Conservation (phyloP, 2,329 filamentous ascomycete genomes). For the Akanthomyces lecanii region DNA sequence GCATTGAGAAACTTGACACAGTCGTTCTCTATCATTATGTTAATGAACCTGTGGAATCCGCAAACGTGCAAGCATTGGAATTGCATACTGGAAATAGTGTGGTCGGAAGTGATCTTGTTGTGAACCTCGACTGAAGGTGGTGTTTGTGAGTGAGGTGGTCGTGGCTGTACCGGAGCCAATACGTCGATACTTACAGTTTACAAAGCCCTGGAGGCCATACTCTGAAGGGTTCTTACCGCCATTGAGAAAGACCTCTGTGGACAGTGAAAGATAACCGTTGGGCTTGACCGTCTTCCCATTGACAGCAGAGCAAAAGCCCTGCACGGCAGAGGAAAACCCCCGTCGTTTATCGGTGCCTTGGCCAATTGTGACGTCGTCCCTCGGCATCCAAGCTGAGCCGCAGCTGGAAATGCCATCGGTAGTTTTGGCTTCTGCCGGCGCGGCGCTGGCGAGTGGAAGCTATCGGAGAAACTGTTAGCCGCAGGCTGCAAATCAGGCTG, state of each 20-base stretch:
- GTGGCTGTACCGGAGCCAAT: not conserved
- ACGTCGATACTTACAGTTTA: conserved; percentile 17
- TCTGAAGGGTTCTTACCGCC: conserved; percentile 19
- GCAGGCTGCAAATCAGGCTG: not conserved
- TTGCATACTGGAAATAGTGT: conserved; percentile 18
- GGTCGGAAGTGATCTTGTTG: conserved; percentile 20
- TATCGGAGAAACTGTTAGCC: not conserved
- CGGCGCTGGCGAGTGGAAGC: conserved; percentile 7
- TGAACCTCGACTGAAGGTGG: conserved; percentile 20
- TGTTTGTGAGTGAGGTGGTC: not conserved
- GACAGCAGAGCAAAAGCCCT: conserved; percentile 19
- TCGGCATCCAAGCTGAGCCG: conserved; percentile 21
- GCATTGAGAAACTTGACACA: conserved; percentile 16
- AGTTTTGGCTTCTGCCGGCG: conserved; percentile 8
- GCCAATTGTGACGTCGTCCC: conserved; percentile 20
- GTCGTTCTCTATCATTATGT: not conserved
- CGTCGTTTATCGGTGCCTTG: conserved; percentile 18
- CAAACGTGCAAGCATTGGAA: not conserved
- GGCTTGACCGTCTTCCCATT: conserved; percentile 19
- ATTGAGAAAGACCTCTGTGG: conserved; percentile 21
- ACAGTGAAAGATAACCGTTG: conserved; percentile 19
- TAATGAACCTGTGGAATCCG: not conserved
- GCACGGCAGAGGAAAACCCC: conserved; percentile 20
- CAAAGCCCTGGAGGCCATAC: conserved; percentile 20
- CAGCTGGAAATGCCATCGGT: conserved; percentile 22